A percentile compares a stretch with the other conserved stretches of the same genome.
phyloP scores from a whole-genome alignment of 1,284 basidiomycete species.

The Moniliella sp. region DNA sequence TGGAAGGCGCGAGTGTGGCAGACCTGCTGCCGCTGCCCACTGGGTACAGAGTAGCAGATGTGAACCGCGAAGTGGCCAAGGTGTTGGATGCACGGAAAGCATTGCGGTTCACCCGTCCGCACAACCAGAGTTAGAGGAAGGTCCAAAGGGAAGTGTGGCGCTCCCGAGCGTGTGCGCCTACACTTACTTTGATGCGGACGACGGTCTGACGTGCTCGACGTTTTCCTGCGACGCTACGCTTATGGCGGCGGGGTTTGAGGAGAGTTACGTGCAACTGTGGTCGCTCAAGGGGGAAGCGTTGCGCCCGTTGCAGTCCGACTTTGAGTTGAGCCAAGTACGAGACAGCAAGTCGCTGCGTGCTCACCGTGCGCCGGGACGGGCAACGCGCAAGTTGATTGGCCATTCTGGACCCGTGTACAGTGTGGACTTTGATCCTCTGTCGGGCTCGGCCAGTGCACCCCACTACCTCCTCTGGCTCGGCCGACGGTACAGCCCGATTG shows the following conservation, averaged over 20 bases:
- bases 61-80: conserved; percentile 71
- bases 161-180: conserved; percentile 30
- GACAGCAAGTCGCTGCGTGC: no score
- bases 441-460: conserved; percentile 64
- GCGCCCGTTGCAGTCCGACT: conserved; percentile 53
- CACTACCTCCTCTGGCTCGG: conserved; percentile 78
- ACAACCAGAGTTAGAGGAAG: no score
- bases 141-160: conserved; percentile 16
- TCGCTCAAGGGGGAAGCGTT: conserved; percentile 78
- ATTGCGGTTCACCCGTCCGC: conserved; percentile 24
- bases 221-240: conserved; percentile 78
- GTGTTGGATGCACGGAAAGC: conserved; percentile 52
- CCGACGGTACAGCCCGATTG: conserved; percentile 68
- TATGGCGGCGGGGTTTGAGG: conserved; percentile 82
- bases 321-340: conserved; percentile 46
- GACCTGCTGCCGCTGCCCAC: conserved; percentile 57
- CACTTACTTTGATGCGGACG: conserved; percentile 31
- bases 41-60: conserved; percentile 63
- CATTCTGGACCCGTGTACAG: conserved; percentile 92
- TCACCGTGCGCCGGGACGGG: conserved; percentile 10
- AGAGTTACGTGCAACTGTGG: conserved; percentile 88
- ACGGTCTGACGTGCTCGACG: conserved; percentile 51
- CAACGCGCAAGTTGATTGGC: conserved; percentile 63
- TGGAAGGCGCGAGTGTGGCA: conserved; percentile 43
- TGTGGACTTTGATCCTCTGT: conserved; percentile 71